phyloP scores from a whole-genome alignment of 225 moss, liverwort and hornwort genomes.

The Asterella californica region DNA sequence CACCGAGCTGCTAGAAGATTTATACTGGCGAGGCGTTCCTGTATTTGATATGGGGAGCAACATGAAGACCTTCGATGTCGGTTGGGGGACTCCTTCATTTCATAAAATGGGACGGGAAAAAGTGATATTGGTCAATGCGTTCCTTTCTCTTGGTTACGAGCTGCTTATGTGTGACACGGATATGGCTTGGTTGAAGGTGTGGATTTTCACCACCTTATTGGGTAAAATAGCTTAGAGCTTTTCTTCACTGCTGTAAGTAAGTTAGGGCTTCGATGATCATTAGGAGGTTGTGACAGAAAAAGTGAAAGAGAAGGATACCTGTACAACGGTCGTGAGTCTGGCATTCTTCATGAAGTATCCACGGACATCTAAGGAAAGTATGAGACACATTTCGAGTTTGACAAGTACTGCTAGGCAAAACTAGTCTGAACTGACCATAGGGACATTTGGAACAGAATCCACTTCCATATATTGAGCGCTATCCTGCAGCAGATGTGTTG shows the following conservation, averaged over 20 bases:
- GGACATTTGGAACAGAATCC: slow-evolving; percentile 54
- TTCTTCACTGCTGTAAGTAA: neutral
- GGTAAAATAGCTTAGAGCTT: neutral
- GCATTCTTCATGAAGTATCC: neutral
- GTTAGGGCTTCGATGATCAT: neutral
- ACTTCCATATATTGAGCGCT: slow-evolving; percentile 80
- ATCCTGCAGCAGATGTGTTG: slow-evolving; percentile 80
- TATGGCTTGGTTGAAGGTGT: slow-evolving; percentile 83
- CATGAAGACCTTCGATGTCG: slow-evolving; percentile 89
- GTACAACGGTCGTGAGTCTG: neutral
- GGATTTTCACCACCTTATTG: neutral
- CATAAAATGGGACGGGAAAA: slow-evolving; percentile 99
- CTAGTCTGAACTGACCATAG: neutral
- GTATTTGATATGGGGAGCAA: slow-evolving; percentile 89
- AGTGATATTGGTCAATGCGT: slow-evolving; percentile 82
- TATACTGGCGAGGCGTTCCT: slow-evolving; percentile 87
- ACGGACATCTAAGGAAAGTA: neutral
- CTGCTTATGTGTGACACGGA: slow-evolving; percentile 96
- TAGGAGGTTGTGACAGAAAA: neutral
- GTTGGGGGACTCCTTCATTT: slow-evolving; percentile 88
- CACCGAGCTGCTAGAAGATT: slow-evolving; percentile 65
- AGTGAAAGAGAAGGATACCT: neutral
- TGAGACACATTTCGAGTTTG: neutral
- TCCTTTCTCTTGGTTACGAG: slow-evolving; percentile 71
- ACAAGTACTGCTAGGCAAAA: neutral